A percentile compares a stretch with the other conserved stretches of the same genome.
These are phyloP conservation scores for Mucor mucedo DNA, from an alignment of 371 early-diverging fungal genomes.

Conservation along the genomic window DNA sequence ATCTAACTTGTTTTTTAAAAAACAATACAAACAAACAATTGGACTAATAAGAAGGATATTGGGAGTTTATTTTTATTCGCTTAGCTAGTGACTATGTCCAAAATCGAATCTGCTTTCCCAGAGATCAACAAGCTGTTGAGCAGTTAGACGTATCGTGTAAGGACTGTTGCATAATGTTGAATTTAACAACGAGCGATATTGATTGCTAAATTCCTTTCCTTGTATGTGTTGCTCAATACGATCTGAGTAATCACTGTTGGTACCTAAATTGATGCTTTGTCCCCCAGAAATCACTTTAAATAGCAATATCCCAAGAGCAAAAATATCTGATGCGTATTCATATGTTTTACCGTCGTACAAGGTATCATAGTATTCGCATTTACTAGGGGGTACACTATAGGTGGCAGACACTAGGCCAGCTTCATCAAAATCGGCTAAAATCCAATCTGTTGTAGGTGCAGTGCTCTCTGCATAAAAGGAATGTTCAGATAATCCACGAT, in stretches of 20 bases:
- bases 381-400: neutral
- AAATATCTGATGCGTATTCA: neutral
- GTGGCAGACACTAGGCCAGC: neutral
- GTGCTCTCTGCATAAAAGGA: constrained; percentile 9
- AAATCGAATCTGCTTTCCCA: constrained; percentile 4
- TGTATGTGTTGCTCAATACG: neutral
- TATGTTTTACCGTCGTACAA: neutral
- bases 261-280: neutral
- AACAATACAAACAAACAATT: neutral
- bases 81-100: neutral
- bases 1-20: too few species aligned
- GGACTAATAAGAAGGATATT: too few species aligned
- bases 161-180: neutral
- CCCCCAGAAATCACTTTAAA: constrained; percentile 5
- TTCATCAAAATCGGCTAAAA: constrained; percentile 12
- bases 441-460: constrained; percentile 12
- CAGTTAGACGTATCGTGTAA: neutral
- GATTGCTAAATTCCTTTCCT: neutral
- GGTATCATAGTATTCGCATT: neutral
- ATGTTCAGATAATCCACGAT: neutral
- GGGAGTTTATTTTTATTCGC: neutral
- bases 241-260: neutral
- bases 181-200: neutral
- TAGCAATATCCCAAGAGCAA: neutral
- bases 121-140: constrained; percentile 1